These are phyloP conservation scores for Bruguiera parviflora DNA, from an alignment of 345 rosid genomes.

Conservation along the genomic window DNA sequence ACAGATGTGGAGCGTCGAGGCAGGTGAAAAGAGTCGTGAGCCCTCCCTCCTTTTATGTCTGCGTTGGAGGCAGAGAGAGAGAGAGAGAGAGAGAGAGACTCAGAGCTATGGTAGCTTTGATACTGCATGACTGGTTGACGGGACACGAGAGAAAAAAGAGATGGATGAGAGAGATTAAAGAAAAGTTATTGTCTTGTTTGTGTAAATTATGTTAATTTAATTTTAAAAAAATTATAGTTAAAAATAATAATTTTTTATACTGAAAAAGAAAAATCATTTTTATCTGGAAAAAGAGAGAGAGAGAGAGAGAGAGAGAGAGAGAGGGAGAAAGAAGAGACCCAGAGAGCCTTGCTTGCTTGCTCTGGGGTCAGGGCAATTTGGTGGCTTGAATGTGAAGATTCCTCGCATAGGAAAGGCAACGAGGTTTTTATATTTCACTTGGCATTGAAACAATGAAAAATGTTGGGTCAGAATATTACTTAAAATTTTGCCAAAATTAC, in stretches of 20 bases:
- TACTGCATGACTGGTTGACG: conserved; percentile 46
- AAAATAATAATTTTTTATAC: no score
- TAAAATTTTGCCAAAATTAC: no score
- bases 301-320: conserved; percentile 14
- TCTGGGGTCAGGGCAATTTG: conserved; percentile 24
- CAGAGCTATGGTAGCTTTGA: conserved; percentile 20
- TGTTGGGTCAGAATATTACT: no score
- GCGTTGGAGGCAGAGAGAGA: not conserved
- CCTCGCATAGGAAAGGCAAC: conserved; percentile 32
- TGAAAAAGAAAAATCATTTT: no score
- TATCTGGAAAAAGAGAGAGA: not conserved
- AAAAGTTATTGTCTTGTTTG: no score
- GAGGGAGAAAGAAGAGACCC: not conserved
- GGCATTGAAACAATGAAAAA: not conserved
- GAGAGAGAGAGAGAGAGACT: not conserved
- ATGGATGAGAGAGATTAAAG: not conserved
- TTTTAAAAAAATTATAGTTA: no score
- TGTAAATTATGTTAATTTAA: no score
- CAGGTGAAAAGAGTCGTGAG: no score
- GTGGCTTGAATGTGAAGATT: conserved; percentile 27
- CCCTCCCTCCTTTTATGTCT: no score
- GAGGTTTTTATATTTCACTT: conserved; percentile 27
- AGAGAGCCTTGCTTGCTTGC: conserved; percentile 12
- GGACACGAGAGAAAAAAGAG: conserved; percentile 34
- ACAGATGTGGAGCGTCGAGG: conserved; percentile 18